These are phyloP conservation scores for Mollisiaceae sp. DNA, from an alignment of 2,329 filamentous ascomycete species.

Conservation along the genomic window DNA sequence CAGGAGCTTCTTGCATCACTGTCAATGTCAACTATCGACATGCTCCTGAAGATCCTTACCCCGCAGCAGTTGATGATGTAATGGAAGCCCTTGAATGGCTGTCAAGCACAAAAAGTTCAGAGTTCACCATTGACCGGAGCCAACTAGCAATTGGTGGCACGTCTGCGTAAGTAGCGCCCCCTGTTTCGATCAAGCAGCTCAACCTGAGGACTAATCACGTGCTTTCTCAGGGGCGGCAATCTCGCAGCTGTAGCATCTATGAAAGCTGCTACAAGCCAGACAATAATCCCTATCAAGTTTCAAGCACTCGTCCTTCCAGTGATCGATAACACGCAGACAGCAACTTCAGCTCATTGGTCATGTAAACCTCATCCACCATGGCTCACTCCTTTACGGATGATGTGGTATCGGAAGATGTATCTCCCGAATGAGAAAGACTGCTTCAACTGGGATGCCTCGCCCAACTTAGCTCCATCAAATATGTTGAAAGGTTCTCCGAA, in stretches of 20 bases:
- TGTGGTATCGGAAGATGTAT: constrained; percentile 62
- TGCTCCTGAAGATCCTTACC: constrained; percentile 59
- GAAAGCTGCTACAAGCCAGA: constrained; percentile 45
- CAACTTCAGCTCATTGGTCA: constrained; percentile 54
- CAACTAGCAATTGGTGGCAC: constrained; percentile 53
- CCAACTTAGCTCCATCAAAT: constrained; percentile 51
- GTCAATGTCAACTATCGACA: constrained; percentile 59
- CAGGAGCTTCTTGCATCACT: constrained; percentile 50
- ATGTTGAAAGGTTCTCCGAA: constrained; percentile 54
- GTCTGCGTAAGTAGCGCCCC: constrained; percentile 43
- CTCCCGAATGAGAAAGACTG: constrained; percentile 53
- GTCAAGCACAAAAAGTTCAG: constrained; percentile 24
- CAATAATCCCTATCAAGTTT: constrained; percentile 15
- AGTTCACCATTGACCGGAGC: constrained; percentile 46
- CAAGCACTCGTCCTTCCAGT: constrained; percentile 62
- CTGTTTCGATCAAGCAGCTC: not conserved
- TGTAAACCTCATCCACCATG: constrained; percentile 55
- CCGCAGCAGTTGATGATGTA: constrained; percentile 59
- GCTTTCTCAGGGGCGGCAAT: constrained; percentile 48
- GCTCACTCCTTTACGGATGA: constrained; percentile 59
- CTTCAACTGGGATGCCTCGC: constrained; percentile 56
- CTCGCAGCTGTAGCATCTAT: constrained; percentile 56
- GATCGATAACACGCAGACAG: constrained; percentile 58
- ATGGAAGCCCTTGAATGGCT: constrained; percentile 58
- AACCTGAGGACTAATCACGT: not conserved